Conservation (phyloP, 164 flowering plant species). For the Magnolia kwangsiensis region DNA sequence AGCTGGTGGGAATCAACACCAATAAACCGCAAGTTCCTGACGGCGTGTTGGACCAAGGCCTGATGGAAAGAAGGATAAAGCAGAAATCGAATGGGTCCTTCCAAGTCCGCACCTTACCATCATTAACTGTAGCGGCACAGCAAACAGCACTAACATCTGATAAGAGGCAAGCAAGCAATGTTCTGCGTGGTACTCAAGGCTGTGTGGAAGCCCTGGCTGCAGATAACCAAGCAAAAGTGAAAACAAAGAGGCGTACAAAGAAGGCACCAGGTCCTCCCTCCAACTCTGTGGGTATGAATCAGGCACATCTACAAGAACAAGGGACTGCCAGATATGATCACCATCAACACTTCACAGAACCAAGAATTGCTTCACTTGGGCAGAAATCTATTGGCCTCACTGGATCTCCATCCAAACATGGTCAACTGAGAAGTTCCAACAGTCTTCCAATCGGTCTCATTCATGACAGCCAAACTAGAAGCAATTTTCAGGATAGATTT, state of each 20-base stretch:
- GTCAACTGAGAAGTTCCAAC: not conserved
- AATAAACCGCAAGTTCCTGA: slow-evolving; percentile 15
- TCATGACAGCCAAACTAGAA: not conserved
- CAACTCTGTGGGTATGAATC: slow-evolving; percentile 14
- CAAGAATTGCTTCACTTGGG: slow-evolving; percentile 21
- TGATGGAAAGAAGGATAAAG: slow-evolving; percentile 19
- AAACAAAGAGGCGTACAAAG: slow-evolving; percentile 41
- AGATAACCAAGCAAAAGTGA: slow-evolving; percentile 21
- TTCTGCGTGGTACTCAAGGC: slow-evolving; percentile 15
- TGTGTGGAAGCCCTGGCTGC: slow-evolving; percentile 34
- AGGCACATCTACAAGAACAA: slow-evolving; percentile 7
- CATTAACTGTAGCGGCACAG: slow-evolving; percentile 23
- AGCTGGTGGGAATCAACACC: not conserved
- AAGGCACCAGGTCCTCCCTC: slow-evolving; percentile 11
- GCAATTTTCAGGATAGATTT: slow-evolving; percentile 1
- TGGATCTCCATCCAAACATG: not conserved
- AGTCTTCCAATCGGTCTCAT: not conserved
- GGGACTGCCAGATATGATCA: slow-evolving; percentile 1
- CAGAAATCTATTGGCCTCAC: not conserved
- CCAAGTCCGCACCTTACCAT: slow-evolving; percentile 28
- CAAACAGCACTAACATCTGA: slow-evolving; percentile 8
- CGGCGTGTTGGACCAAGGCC: slow-evolving; percentile 10
- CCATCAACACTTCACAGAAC: not conserved
- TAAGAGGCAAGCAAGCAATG: slow-evolving; percentile 10
- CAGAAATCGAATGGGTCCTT: slow-evolving; percentile 38